A percentile compares a stretch with the other conserved stretches of the same genome.
Evolutionary conservation across 371 early-diverging fungal genomes (phyloP).

Genomic region (Vairimorpha ceranae): DNA sequence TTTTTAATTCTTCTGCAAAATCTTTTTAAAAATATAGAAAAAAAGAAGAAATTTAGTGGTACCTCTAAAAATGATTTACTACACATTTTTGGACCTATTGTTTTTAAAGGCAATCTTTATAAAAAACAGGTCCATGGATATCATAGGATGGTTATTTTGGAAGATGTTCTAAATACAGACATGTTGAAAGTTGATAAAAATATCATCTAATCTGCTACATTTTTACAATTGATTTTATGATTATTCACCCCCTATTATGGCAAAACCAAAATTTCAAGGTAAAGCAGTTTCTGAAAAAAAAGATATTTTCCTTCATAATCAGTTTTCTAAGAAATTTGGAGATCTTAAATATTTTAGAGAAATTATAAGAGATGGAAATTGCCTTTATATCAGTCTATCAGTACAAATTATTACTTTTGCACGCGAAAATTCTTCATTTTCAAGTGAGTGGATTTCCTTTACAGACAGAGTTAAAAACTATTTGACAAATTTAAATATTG

Average conservation of each 20-base stretch:
- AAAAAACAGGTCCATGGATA: slow-evolving; percentile 1
- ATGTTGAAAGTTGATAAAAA: background rate
- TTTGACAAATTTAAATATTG: background rate
- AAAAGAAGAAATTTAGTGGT: background rate
- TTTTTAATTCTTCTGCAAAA: background rate
- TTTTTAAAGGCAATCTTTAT: background rate
- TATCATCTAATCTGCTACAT: no score
- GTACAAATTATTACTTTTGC: slow-evolving; percentile 3
- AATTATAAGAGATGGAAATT: slow-evolving; percentile 27
- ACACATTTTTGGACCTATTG: background rate
- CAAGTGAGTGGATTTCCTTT: background rate
- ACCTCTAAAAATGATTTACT: background rate
- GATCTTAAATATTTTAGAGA: background rate
- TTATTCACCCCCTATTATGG: no score
- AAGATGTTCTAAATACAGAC: background rate
- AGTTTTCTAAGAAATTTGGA: background rate
- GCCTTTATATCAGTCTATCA: slow-evolving; percentile 17
- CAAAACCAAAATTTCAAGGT: no score
- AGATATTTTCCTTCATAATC: background rate
- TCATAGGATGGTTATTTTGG: slow-evolving; percentile 1
- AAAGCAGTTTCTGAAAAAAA: background rate
- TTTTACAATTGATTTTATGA: no score
- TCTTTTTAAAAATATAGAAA: background rate
- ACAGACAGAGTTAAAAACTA: background rate
- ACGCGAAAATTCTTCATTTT: background rate